These are phyloP conservation scores for Peronosclerospora sorghi DNA, from an alignment of 352 stramenopile genomes.

Conservation along the genomic window DNA sequence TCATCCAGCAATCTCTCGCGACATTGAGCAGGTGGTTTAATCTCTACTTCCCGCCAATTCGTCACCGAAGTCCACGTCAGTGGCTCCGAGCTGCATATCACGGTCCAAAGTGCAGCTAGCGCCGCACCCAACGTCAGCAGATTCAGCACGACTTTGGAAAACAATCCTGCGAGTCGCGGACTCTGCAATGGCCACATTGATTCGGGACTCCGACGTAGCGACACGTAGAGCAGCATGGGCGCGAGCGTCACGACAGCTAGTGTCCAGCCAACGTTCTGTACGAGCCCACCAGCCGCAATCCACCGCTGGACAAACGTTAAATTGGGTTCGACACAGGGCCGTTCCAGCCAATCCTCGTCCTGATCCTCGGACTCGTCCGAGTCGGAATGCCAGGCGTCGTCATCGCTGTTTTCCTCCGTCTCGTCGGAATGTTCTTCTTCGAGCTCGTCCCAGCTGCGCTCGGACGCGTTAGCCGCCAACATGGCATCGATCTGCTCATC, in stretches of 20 bases:
- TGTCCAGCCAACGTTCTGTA: slow-evolving; percentile 56
- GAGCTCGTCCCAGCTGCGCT: slow-evolving; percentile 40
- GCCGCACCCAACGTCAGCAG: slow-evolving; percentile 17
- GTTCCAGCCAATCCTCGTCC: slow-evolving; percentile 9
- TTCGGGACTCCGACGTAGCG: slow-evolving; percentile 9
- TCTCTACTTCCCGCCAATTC: slow-evolving; percentile 16
- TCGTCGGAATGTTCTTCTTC: slow-evolving; percentile 28
- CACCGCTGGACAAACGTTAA: slow-evolving; percentile 16
- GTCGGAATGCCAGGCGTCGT: slow-evolving; percentile 27
- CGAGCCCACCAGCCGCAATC: slow-evolving; percentile 19
- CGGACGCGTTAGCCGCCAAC: slow-evolving; percentile 31
- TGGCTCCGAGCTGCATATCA: slow-evolving; percentile 12
- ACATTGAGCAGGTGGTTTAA: slow-evolving; percentile 16
- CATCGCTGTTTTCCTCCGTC: slow-evolving; percentile 10
- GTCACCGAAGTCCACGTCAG: slow-evolving; percentile 3
- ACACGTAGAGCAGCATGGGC: slow-evolving; percentile 39
- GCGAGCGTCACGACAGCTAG: slow-evolving; percentile 22
- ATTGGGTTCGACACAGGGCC: neutral
- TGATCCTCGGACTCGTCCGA: slow-evolving; percentile 25
- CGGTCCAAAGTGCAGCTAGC: slow-evolving; percentile 15
- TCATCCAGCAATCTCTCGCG: slow-evolving; percentile 11
- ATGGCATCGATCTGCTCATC: slow-evolving; percentile 78
- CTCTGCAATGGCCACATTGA: slow-evolving; percentile 33
- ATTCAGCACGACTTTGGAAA: slow-evolving; percentile 33
- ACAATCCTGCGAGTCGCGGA: slow-evolving; percentile 6